These are phyloP conservation scores for Metrosideros polymorpha DNA, from an alignment of 441 rosid species.

Conservation along the genomic window DNA sequence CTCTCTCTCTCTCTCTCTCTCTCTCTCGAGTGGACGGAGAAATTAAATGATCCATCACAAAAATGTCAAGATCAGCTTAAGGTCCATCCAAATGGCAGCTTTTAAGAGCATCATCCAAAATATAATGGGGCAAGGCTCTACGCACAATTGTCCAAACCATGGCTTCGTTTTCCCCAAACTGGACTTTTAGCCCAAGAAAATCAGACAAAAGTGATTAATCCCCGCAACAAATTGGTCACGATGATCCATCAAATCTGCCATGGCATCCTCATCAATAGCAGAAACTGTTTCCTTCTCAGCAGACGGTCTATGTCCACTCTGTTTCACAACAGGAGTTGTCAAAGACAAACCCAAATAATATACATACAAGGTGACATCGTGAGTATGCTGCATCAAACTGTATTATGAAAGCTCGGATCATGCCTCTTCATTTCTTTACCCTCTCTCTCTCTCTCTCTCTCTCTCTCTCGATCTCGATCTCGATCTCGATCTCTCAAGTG, in stretches of 20 bases:
- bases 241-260: constrained; percentile 60
- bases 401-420: background rate
- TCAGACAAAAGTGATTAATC: background rate
- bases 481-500: no score
- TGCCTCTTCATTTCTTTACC: no score
- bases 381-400: background rate
- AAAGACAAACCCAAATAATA: background rate
- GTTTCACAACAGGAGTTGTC: constrained; percentile 33
- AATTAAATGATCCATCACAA: no score
- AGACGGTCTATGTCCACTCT: constrained; percentile 44
- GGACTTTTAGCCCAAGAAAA: background rate
- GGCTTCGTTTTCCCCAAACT: background rate
- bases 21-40: no score
- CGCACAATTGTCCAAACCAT: background rate
- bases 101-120: background rate
- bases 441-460: no score
- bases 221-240: constrained; percentile 61
- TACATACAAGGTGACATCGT: background rate
- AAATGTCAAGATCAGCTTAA: no score
- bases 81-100: background rate
- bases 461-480: no score
- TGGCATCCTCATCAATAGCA: constrained; percentile 60
- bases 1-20: no score
- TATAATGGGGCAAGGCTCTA: background rate
- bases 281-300: constrained; percentile 48